Base-by-base conservation (phyloP, 805 yeast species). In the Cyberlindnera maclurae region DNA sequence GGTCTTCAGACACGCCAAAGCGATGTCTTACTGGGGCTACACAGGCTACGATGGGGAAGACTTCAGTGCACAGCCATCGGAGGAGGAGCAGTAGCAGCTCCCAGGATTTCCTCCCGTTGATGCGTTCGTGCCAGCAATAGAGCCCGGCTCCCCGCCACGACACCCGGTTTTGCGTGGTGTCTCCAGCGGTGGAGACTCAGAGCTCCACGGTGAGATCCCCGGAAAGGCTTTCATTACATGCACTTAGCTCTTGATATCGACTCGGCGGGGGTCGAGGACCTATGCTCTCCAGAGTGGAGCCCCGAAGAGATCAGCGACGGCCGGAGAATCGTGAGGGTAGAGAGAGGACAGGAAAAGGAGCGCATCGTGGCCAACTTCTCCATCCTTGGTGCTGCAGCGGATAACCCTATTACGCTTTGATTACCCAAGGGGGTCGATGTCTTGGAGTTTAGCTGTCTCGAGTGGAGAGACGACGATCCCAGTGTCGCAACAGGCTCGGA, bases 371-470 rank as follows among this genome's bases (percentile, higher is more conserved):
- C 71, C 15, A 58, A 63, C 28, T 77, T 78, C 47, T 62, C 67
- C 34, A 71, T 77, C 33, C 64, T 75, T 34, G 78, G 78, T 3
- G 53, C 71, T 40, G 79, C 77, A 4, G 52, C 58, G 30, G 73
- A 70, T 40, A 57, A 74, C 42, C 75, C 75, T 15, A 57, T 52
- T 4, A 64, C 70, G 3, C n/a, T 4, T 11, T 43, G 43, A 0
- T 56, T 64, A 1, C 60, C 68, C 0, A 46, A 51, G 3, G 73
- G 68, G 26, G 71, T 64, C 37, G 75, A 70, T 38, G 71, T 71
- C 20, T 69, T 75, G 22, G 84, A 78, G 49, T 78, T 78, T 11
- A 71, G 79, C 26, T 78, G 83, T 49, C 59, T 78, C 33, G 72
- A 72, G 48, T 73, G 79, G n/a, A n/a, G n/a, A n/a, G n/a, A n/a